Evolutionary conservation across 164 flowering plant species (phyloP).

Genomic region (Magnolia changhungtana): DNA sequence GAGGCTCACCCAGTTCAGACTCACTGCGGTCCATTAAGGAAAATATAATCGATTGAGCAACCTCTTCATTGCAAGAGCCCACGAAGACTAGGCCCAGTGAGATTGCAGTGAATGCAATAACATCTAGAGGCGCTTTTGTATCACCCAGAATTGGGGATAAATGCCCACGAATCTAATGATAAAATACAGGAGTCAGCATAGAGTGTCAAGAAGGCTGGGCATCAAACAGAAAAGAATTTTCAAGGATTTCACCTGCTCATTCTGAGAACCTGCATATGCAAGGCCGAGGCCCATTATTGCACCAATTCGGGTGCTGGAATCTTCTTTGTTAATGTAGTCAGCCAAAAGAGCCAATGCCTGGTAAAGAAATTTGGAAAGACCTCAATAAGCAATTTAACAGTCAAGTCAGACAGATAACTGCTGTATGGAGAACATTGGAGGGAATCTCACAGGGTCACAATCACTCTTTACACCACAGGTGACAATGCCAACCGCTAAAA

Average conservation of each 20-base stretch:
- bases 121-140: constrained; percentile 77
- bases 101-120: constrained; percentile 85
- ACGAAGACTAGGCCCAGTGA: constrained; percentile 87
- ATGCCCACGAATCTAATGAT: constrained; percentile 50
- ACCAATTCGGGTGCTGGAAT: constrained; percentile 79
- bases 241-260: constrained; percentile 56
- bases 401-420: not conserved
- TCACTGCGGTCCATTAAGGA: constrained; percentile 91
- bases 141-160: constrained; percentile 71
- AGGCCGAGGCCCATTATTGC: constrained; percentile 95
- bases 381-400: not conserved
- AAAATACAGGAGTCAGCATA: constrained; percentile 11
- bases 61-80: constrained; percentile 95
- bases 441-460: constrained; percentile 84
- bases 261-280: constrained; percentile 91
- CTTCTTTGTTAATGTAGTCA: constrained; percentile 76
- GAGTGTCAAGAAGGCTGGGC: not conserved
- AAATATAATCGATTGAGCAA: constrained; percentile 91
- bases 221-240: not conserved
- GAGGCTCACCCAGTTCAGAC: constrained; percentile 79
- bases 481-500: constrained; percentile 93
- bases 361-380: not conserved
- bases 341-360: constrained; percentile 90
- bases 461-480: constrained; percentile 76
- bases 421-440: not conserved